A percentile compares a stretch with the other conserved stretches of the same genome.
Evolutionary conservation across 2,329 filamentous ascomycete species (phyloP).

Genomic region (Exophiala dermatitidis): DNA sequence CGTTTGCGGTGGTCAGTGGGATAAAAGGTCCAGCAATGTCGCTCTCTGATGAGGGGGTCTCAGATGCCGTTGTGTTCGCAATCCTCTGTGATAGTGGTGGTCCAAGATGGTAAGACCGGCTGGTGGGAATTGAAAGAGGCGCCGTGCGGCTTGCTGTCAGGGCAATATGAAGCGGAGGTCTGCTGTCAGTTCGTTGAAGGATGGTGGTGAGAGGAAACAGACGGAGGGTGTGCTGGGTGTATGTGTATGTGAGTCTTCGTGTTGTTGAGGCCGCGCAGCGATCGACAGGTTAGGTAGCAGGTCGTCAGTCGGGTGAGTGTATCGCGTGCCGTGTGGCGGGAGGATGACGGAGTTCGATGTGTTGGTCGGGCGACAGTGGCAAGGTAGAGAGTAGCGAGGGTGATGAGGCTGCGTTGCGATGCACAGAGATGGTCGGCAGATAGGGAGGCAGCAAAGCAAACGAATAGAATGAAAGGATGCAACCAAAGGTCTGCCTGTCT

Average conservation of each 20-base stretch:
- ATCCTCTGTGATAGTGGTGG: not conserved
- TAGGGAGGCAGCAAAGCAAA: not conserved
- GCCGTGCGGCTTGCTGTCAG: constrained; percentile 1
- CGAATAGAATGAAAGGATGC: constrained; percentile 2
- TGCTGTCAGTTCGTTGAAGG: not conserved
- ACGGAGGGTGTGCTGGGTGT: not conserved
- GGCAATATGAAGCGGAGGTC: constrained; percentile 8
- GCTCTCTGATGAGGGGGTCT: not conserved
- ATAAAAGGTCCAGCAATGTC: not conserved
- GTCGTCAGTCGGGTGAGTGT: not conserved
- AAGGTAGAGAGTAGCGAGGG: constrained; percentile 2
- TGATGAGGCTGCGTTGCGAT: constrained; percentile 2
- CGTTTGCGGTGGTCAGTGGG: not conserved
- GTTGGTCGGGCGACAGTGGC: not conserved
- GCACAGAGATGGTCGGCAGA: not conserved
- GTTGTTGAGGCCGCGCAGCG: not conserved
- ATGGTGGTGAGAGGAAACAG: not conserved
- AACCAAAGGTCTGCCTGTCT: constrained; percentile 4
- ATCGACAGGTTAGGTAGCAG: not conserved
- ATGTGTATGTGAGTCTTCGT: not conserved
- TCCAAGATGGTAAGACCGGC: not conserved
- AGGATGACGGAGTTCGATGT: constrained; percentile 9
- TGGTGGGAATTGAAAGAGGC: not conserved
- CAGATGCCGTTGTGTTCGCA: not conserved
- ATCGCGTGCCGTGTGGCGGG: not conserved